phyloP scores from a whole-genome alignment of 345 rosid species.

The Brassica incana region DNA sequence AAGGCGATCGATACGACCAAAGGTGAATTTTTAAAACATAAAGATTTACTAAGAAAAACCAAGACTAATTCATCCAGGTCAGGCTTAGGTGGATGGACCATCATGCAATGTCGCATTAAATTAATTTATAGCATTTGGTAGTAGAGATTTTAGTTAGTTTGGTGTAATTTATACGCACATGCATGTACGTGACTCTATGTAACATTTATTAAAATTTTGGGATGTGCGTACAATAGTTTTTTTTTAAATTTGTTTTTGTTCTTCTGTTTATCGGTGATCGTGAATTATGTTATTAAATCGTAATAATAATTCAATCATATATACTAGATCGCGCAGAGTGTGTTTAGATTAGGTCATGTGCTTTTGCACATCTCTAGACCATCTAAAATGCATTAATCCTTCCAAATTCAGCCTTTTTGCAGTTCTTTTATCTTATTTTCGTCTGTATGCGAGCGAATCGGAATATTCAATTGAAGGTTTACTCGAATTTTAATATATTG shows the following conservation, averaged over 20 bases:
- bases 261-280: background rate
- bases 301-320: constrained; percentile 27
- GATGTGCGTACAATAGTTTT: constrained; percentile 26
- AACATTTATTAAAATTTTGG: constrained; percentile 35
- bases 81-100: constrained; percentile 40
- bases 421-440: background rate
- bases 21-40: background rate
- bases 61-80: constrained; percentile 31
- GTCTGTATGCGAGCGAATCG: background rate
- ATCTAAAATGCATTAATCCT: constrained; percentile 18
- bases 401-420: constrained; percentile 11
- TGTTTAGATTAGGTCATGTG: constrained; percentile 34
- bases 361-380: constrained; percentile 11
- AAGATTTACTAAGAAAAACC: background rate
- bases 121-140: constrained; percentile 31
- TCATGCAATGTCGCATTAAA: constrained; percentile 35
- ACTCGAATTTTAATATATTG: constrained; percentile 6
- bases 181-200: constrained; percentile 42
- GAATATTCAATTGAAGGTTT: background rate
- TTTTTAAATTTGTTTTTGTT: background rate
- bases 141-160: constrained; percentile 23
- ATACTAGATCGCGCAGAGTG: constrained; percentile 9
- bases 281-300: constrained; percentile 13
- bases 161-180: constrained; percentile 40
- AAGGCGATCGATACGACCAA: constrained; percentile 25